Percentiles rank a stretch among this genome's conserved stretches.
These are phyloP conservation scores for Beta corolliflora DNA, from an alignment of 179 eudicot species.

Conservation along the genomic window DNA sequence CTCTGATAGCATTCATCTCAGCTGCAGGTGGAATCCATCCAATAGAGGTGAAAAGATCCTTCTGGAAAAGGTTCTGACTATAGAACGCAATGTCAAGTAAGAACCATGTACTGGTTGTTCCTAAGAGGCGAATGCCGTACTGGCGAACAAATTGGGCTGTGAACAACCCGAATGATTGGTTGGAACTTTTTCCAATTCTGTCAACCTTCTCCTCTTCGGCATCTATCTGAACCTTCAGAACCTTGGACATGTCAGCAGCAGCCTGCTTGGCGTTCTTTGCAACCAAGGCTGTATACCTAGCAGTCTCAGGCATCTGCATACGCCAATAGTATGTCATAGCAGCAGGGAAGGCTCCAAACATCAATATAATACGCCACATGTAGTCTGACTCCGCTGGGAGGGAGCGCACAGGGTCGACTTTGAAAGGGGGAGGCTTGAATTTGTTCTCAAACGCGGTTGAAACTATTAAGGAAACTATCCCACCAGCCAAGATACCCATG, in stretches of 20 bases:
- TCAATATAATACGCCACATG: conserved; percentile 46
- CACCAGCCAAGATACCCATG: conserved; percentile 43
- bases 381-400: conserved; percentile 35
- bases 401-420: conserved; percentile 8
- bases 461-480: conserved; percentile 37
- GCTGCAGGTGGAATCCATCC: conserved; percentile 33
- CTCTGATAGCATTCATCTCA: conserved; percentile 37
- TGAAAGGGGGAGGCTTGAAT: conserved; percentile 34
- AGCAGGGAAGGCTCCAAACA: conserved; percentile 58
- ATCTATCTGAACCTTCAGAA: conserved; percentile 30
- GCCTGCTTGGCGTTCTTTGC: conserved; percentile 55
- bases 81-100: conserved; percentile 41
- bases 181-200: not conserved
- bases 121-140: conserved; percentile 30
- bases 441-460: conserved; percentile 27
- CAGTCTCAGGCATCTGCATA: conserved; percentile 65
- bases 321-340: conserved; percentile 51
- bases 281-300: conserved; percentile 52
- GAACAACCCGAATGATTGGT: conserved; percentile 32
- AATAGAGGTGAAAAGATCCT: conserved; percentile 30
- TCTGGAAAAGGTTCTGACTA: conserved; percentile 42
- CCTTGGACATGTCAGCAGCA: conserved; percentile 50
- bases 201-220: conserved; percentile 31
- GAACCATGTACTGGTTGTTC: conserved; percentile 42
- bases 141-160: conserved; percentile 16